Conservation (phyloP, 495 filamentous ascomycete genomes). For the Lepraria neglecta region DNA sequence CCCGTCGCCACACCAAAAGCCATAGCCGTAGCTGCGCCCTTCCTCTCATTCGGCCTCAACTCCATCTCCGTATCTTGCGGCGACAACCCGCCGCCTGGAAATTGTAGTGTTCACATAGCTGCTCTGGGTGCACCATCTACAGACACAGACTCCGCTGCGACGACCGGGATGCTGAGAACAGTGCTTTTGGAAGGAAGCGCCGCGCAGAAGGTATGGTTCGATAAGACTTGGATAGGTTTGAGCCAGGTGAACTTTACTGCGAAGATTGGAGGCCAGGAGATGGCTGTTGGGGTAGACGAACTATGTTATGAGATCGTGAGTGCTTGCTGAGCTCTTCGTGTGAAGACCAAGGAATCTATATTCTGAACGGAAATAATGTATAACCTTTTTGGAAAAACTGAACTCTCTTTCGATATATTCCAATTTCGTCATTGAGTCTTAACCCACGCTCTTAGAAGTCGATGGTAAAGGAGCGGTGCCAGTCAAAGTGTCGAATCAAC, state of each 20-base stretch:
- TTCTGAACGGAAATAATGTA: too few species aligned
- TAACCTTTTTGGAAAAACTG: too few species aligned
- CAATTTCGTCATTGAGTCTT: too few species aligned
- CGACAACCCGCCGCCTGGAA: background rate
- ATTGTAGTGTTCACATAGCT: constrained; percentile 1
- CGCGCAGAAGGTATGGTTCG: background rate
- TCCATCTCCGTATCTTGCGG: constrained; percentile 17
- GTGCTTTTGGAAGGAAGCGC: background rate
- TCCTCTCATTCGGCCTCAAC: constrained; percentile 5
- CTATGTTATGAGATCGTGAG: constrained; percentile 11
- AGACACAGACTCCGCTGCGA: background rate
- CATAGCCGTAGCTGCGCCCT: constrained; percentile 11
- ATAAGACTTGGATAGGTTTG: constrained; percentile 4
- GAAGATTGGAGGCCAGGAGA: background rate
- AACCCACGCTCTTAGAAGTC: too few species aligned
- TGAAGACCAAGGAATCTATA: too few species aligned
- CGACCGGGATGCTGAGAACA: background rate
- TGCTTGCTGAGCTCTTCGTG: background rate
- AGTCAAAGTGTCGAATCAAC: too few species aligned
- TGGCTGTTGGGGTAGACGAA: constrained; percentile 14
- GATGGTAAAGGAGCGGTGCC: too few species aligned
- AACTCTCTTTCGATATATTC: too few species aligned
- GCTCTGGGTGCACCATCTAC: background rate
- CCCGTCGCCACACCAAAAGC: constrained; percentile 15
- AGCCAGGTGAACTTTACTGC: constrained; percentile 8